Percentiles rank a stretch among this genome's conserved stretches.
Evolutionary conservation across 805 yeast genomes (phyloP).

Genomic region (Alloascoidea africana): DNA sequence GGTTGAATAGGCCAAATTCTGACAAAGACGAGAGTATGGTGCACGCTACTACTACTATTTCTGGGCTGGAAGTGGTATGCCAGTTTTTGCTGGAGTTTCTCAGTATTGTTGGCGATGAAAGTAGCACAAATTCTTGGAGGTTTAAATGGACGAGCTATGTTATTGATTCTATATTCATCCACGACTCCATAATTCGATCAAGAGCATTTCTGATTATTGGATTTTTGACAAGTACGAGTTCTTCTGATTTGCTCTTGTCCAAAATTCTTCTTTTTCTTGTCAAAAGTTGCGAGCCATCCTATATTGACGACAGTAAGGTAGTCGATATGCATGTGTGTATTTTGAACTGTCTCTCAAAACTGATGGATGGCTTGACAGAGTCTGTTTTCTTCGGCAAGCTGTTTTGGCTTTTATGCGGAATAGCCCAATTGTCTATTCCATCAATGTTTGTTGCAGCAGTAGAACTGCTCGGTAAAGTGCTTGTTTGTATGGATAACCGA

Average conservation of each 20-base stretch:
- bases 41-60: constrained; percentile 21
- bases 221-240: constrained; percentile 45
- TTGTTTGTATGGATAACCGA: not conserved
- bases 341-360: constrained; percentile 28
- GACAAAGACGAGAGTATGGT: constrained; percentile 12
- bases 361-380: constrained; percentile 31
- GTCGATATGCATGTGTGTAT: constrained; percentile 22
- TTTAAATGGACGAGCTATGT: constrained; percentile 35
- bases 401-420: not conserved
- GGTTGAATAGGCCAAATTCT: constrained; percentile 15
- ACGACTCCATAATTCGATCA: constrained; percentile 27
- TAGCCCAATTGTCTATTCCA: not conserved
- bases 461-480: constrained; percentile 1
- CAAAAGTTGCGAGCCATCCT: constrained; percentile 3
- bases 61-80: constrained; percentile 27
- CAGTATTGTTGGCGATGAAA: constrained; percentile 22
- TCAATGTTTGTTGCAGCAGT: not conserved
- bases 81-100: constrained; percentile 29
- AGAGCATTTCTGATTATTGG: constrained; percentile 49
- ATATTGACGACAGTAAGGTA: constrained; percentile 12
- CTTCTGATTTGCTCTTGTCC: constrained; percentile 35
- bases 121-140: constrained; percentile 27
- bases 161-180: constrained; percentile 19
- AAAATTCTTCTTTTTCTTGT: constrained; percentile 15
- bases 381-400: constrained; percentile 34